These are phyloP conservation scores for Flaveria linearis DNA, from an alignment of 129 eudicot genomes.

Conservation along the genomic window DNA sequence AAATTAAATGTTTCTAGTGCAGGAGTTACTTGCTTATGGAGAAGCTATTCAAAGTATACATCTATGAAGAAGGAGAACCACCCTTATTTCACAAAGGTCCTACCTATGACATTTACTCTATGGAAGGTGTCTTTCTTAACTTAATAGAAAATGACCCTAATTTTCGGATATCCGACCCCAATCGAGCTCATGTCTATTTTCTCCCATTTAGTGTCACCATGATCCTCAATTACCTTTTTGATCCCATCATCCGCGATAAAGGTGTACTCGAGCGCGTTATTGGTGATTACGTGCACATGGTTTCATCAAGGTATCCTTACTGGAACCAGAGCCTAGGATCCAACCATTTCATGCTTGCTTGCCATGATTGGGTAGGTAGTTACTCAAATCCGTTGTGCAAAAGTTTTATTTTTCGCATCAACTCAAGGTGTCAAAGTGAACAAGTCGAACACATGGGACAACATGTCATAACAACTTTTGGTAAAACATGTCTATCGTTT, in stretches of 20 bases:
- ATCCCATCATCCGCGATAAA: slow-evolving; percentile 72
- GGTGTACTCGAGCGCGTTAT: slow-evolving; percentile 64
- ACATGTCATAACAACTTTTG: neutral
- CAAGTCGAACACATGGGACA: neutral
- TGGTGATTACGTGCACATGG: slow-evolving; percentile 52
- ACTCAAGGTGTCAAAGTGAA: neutral
- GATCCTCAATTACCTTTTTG: slow-evolving; percentile 67
- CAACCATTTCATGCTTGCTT: slow-evolving; percentile 91
- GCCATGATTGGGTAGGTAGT: slow-evolving; percentile 86
- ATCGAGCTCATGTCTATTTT: slow-evolving; percentile 69
- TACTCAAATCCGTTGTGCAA: slow-evolving; percentile 19
- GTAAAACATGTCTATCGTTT: too few species aligned
- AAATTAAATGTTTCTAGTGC: neutral
- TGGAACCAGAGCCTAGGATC: slow-evolving; percentile 93
- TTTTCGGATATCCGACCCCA: slow-evolving; percentile 52
- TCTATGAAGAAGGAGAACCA: slow-evolving; percentile 79
- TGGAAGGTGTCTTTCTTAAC: slow-evolving; percentile 68
- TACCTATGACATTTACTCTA: slow-evolving; percentile 60
- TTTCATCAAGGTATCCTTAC: slow-evolving; percentile 62
- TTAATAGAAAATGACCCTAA: slow-evolving; percentile 45
- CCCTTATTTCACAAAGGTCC: slow-evolving; percentile 79
- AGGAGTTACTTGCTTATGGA: slow-evolving; percentile 89
- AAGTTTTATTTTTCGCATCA: slow-evolving; percentile 7
- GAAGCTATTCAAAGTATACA: slow-evolving; percentile 59
- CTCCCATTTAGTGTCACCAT: slow-evolving; percentile 83